These are phyloP conservation scores for Fusarium sp. DNA, from an alignment of 2,329 filamentous ascomycete species.

Conservation along the genomic window DNA sequence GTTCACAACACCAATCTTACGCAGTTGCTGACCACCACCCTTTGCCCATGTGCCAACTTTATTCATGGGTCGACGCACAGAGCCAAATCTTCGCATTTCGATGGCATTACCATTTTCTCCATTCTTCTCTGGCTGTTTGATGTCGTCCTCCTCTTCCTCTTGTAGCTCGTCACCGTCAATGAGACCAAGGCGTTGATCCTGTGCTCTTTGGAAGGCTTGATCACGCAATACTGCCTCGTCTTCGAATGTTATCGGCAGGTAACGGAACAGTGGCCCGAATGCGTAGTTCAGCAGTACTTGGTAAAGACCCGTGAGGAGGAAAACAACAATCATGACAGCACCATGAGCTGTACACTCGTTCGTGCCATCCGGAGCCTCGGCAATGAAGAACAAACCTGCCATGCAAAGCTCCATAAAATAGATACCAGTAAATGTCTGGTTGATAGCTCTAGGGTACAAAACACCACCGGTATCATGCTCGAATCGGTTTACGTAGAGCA, in stretches of 20 bases:
- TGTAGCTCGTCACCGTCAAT: conserved; percentile 61
- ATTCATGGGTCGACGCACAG: conserved; percentile 59
- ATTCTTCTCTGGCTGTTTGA: conserved; percentile 50
- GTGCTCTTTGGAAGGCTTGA: conserved; percentile 84
- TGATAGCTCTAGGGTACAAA: conserved; percentile 90
- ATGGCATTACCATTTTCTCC: conserved; percentile 52
- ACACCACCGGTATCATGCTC: conserved; percentile 91
- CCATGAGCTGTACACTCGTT: conserved; percentile 79
- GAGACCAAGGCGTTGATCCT: conserved; percentile 75
- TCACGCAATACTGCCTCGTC: conserved; percentile 94
- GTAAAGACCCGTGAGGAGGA: conserved; percentile 78
- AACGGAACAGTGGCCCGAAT: conserved; percentile 86
- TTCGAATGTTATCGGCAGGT: conserved; percentile 93
- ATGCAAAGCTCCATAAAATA: conserved; percentile 95
- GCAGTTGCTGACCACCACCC: conserved; percentile 61
- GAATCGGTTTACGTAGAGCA: conserved; percentile 93
- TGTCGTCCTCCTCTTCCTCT: conserved; percentile 53
- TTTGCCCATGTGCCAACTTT: conserved; percentile 54
- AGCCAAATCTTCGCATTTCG: conserved; percentile 55
- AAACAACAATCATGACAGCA: conserved; percentile 82
- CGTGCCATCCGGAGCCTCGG: conserved; percentile 64
- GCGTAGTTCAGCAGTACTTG: conserved; percentile 84
- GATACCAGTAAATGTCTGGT: conserved; percentile 92
- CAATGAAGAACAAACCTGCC: conserved; percentile 89
- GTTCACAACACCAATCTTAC: conserved; percentile 54